Base-by-base conservation (phyloP, 805 yeast species). In the Saccharomyces eubayanus region DNA sequence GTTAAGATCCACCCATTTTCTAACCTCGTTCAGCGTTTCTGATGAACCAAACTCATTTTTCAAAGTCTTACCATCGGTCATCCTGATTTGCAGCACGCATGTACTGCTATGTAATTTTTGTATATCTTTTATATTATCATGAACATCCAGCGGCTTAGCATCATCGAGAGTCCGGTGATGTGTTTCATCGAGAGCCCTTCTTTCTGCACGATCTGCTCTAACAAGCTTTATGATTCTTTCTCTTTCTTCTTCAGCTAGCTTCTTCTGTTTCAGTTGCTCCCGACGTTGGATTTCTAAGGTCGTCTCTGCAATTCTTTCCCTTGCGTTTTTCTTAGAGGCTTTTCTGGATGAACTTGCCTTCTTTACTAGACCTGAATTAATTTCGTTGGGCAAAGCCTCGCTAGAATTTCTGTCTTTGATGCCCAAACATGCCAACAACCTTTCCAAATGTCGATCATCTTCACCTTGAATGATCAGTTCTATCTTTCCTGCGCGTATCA, bases 51-150 rank as follows among this genome's bases (percentile, higher is more conserved):
- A 87, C 24, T 73, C 73, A 48, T 80, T 76, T 52, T 75, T 77
- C 3, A 85, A 53, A 1, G 85, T 72, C 11, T 74, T 71, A 0
- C 96, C 92, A 67, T 88, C 86, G 48, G 88, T 76, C 41, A 86
- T 71, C 59, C 87, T 80, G 11, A 89, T 73, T n/a, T 81, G 77
- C 11, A 85, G 68, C 0, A 74, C 66, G 57, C 88, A 72, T 21
- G 47, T 59, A 45, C 51, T 64, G 29, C 58, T 49, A 52, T 47
- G 67, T 53, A 52, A 58, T 53, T 45, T 63, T 47, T 50, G 61
- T 55, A 46, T 48, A 53, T 59, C 66, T 54, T 56, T 65, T 50
- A 56, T 64, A 52, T 68, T 69, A 51, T 70, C 72, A 29, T 57
- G 63, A 5, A 59, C 64, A 48, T 59, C 66, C 24, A 36, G 9